These are phyloP conservation scores for Amanita jacksonii DNA, from an alignment of 768 basidiomycete genomes.

Conservation along the genomic window DNA sequence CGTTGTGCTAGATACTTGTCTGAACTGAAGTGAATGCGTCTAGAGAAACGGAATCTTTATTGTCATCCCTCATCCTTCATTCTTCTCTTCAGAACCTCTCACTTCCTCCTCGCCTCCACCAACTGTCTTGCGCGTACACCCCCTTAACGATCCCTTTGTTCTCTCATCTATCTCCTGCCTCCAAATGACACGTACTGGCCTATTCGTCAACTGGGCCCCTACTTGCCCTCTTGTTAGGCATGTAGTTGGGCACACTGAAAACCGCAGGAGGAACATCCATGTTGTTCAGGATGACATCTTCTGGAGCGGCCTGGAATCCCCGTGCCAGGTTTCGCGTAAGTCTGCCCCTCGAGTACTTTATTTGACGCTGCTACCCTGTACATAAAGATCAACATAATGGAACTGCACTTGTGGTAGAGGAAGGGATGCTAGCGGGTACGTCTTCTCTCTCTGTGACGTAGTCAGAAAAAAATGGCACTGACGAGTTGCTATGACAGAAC, in stretches of 20 bases:
- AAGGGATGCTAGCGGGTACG: neutral
- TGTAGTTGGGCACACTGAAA: neutral
- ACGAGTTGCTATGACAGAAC: neutral
- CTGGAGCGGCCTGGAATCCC: neutral
- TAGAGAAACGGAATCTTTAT: conserved; percentile 24
- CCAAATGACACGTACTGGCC: conserved; percentile 43
- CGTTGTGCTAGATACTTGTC: too few species aligned
- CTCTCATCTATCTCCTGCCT: conserved; percentile 36
- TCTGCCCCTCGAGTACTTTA: neutral
- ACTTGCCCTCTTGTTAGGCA: neutral
- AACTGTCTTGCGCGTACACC: conserved; percentile 14
- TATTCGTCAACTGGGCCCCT: conserved; percentile 39
- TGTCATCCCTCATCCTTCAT: conserved; percentile 18
- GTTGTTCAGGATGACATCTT: neutral
- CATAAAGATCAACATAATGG: neutral
- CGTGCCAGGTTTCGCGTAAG: neutral
- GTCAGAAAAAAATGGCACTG: neutral
- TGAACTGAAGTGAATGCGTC: too few species aligned
- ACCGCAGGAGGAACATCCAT: neutral
- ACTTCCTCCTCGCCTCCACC: conserved; percentile 18
- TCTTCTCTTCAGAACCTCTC: neutral
- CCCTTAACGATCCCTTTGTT: conserved; percentile 18
- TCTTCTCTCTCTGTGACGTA: neutral
- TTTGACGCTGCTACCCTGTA: neutral
- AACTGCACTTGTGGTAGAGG: neutral